A percentile compares a stretch with the other conserved stretches of the same genome.
phyloP scores from a whole-genome alignment of 1,284 basidiomycete species.

The Pseudozyma hubeiensis region DNA sequence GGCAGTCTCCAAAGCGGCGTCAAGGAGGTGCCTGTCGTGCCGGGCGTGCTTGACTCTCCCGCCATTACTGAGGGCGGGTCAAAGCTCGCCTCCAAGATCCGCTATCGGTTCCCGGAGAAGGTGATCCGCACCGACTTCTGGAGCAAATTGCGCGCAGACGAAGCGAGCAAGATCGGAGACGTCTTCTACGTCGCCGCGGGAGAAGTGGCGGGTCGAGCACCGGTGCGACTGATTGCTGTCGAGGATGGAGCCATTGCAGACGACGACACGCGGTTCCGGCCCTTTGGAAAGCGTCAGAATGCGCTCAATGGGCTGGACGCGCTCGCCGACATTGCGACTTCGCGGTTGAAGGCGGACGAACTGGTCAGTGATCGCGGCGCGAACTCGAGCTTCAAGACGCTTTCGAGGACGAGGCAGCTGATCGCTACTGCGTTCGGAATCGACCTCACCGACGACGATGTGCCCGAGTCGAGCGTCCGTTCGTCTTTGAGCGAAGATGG shows the following conservation, averaged over 20 bases:
- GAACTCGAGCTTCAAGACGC: constrained; percentile 14
- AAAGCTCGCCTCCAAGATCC: constrained; percentile 72
- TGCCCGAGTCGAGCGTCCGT: constrained; percentile 46
- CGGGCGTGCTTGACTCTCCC: constrained; percentile 40
- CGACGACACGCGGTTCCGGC: constrained; percentile 26
- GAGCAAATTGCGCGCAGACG: constrained; percentile 70
- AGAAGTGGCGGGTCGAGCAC: constrained; percentile 19
- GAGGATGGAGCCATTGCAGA: constrained; percentile 9
- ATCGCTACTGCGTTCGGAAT: constrained; percentile 39
- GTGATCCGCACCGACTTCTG: constrained; percentile 94
- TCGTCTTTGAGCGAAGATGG: constrained; percentile 18
- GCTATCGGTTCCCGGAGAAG: constrained; percentile 92
- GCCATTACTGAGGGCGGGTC: constrained; percentile 64
- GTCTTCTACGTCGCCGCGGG: constrained; percentile 45
- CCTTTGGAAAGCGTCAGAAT: constrained; percentile 40
- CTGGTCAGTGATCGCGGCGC: constrained; percentile 3
- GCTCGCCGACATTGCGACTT: constrained; percentile 40
- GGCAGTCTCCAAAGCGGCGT: constrained; percentile 39
- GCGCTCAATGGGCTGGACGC: constrained; percentile 39
- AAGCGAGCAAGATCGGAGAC: constrained; percentile 36
- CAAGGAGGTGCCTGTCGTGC: constrained; percentile 69
- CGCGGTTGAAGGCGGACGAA: constrained; percentile 22
- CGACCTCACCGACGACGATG: constrained; percentile 35
- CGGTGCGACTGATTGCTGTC: constrained; percentile 20
- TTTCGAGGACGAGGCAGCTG: constrained; percentile 38